Conservation (phyloP, 768 basidiomycete genomes). For the Mycena maculata region DNA sequence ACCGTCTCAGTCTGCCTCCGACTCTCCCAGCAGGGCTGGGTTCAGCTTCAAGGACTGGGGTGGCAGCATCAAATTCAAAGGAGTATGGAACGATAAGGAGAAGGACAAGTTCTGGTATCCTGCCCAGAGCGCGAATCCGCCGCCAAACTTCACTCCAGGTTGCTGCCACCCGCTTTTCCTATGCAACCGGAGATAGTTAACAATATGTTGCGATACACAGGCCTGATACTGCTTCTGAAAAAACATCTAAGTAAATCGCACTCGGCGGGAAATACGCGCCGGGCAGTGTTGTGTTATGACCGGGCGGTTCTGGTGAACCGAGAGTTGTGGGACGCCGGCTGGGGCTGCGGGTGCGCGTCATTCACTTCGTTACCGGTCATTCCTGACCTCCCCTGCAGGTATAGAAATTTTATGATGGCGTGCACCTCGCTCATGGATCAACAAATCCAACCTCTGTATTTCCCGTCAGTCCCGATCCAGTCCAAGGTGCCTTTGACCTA, state of each 20-base stretch:
- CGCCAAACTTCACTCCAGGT: constrained; percentile 74
- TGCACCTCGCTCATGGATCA: constrained; percentile 81
- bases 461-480: constrained; percentile 47
- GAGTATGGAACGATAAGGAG: constrained; percentile 34
- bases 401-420: constrained; percentile 86
- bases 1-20: constrained; percentile 9
- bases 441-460: constrained; percentile 68
- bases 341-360: constrained; percentile 78
- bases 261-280: constrained; percentile 57
- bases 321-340: constrained; percentile 70
- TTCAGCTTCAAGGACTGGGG: constrained; percentile 13
- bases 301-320: constrained; percentile 66
- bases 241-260: constrained; percentile 65
- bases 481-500: too few relatives aligned
- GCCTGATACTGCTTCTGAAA: constrained; percentile 72
- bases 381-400: constrained; percentile 54
- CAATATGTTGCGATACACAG: constrained; percentile 46
- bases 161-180: neutral
- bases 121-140: constrained; percentile 54
- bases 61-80: too few relatives aligned
- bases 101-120: constrained; percentile 77
- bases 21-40: constrained; percentile 4
- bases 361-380: neutral
- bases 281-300: constrained; percentile 75
- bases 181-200: neutral